Evolutionary conservation across 805 yeast species (phyloP).

Genomic region (Monosporozyma unispora): DNA sequence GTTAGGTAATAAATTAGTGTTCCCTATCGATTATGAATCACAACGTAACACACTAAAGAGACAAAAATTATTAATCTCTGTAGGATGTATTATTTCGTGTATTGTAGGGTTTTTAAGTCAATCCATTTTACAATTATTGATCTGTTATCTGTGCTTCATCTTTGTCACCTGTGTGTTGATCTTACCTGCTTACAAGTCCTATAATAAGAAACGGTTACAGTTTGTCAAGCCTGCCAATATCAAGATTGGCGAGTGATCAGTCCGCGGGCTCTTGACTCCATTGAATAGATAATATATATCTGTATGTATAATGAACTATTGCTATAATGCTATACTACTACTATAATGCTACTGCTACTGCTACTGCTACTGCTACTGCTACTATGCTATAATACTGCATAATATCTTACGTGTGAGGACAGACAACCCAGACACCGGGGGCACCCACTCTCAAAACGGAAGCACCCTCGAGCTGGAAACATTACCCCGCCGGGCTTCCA

Average conservation of each 20-base stretch:
- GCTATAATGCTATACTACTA: too few relatives aligned
- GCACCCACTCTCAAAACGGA: too few relatives aligned
- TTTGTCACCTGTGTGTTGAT: slow-evolving; percentile 31
- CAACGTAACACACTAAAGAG: slow-evolving; percentile 18
- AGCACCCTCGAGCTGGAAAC: too few relatives aligned
- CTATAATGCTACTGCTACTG: too few relatives aligned
- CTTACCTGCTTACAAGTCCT: slow-evolving; percentile 53
- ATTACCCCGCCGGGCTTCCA: too few relatives aligned
- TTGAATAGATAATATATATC: too few relatives aligned
- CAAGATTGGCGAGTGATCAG: not conserved
- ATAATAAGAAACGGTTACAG: slow-evolving; percentile 33
- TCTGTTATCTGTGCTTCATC: slow-evolving; percentile 33
- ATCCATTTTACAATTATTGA: slow-evolving; percentile 34
- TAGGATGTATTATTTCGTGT: slow-evolving; percentile 32
- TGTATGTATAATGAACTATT: too few relatives aligned
- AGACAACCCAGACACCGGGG: too few relatives aligned
- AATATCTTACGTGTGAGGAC: too few relatives aligned
- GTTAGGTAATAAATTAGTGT: slow-evolving; percentile 18
- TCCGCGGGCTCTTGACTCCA: too few relatives aligned
- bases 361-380: too few relatives aligned
- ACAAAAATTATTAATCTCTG: slow-evolving; percentile 11
- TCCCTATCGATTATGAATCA: slow-evolving; percentile 30
- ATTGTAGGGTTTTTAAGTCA: slow-evolving; percentile 41
- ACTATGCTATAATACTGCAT: too few relatives aligned
- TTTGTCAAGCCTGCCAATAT: not conserved